phyloP scores from a whole-genome alignment of 2,329 filamentous ascomycete species.

The Fusarium verticillioides region DNA sequence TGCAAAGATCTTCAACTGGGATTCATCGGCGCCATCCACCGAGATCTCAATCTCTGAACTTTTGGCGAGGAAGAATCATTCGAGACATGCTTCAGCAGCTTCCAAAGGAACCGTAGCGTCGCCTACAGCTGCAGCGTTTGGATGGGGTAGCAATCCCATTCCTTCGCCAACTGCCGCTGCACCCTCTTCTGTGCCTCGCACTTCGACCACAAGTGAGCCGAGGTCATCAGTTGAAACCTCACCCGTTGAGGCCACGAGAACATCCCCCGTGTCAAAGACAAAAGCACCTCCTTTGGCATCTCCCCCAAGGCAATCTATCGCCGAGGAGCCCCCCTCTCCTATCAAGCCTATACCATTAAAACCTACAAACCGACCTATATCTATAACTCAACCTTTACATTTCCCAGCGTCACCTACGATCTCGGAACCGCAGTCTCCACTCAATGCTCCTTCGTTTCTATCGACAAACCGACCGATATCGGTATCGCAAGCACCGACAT shows the following conservation, averaged over 20 bases:
- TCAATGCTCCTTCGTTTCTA: constrained; percentile 12
- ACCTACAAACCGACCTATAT: constrained; percentile 32
- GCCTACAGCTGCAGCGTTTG: constrained; percentile 47
- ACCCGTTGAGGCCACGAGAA: constrained; percentile 14
- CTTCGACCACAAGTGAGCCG: constrained; percentile 19
- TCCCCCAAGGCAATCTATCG: constrained; percentile 13
- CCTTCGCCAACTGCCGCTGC: constrained; percentile 31
- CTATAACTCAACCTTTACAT: constrained; percentile 29
- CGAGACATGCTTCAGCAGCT: constrained; percentile 39
- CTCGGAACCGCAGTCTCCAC: constrained; percentile 24
- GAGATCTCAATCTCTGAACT: constrained; percentile 59
- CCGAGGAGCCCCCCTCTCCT: constrained; percentile 23
- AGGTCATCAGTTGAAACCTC: constrained; percentile 10
- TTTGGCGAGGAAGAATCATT: constrained; percentile 45
- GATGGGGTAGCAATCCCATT: constrained; percentile 43
- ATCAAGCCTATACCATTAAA: constrained; percentile 28
- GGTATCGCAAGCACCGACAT: constrained; percentile 32
- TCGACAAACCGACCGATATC: constrained; percentile 28
- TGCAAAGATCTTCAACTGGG: constrained; percentile 70
- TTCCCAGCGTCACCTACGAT: constrained; percentile 31
- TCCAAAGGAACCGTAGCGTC: constrained; percentile 40
- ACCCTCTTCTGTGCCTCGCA: constrained; percentile 24
- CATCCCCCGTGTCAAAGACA: constrained; percentile 7
- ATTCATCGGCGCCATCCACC: constrained; percentile 62
- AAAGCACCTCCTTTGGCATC: neutral